Evolutionary conservation across 345 rosid genomes (phyloP).

Genomic region (Physaria fendleri): DNA sequence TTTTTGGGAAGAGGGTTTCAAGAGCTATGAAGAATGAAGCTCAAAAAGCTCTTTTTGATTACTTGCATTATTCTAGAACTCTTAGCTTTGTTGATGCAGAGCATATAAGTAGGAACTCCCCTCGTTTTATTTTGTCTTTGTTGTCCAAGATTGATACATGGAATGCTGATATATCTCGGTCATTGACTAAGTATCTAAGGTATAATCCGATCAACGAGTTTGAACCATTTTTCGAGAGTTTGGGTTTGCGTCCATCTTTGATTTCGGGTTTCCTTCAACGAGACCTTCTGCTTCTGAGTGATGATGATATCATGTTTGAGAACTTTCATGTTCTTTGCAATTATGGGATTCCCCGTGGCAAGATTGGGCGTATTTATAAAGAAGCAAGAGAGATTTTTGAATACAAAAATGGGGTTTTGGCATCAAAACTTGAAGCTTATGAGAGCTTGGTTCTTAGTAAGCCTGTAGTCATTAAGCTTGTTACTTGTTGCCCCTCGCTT

Average conservation of each 20-base stretch:
- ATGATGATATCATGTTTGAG: slow-evolving; percentile 53
- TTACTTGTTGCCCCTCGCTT: slow-evolving; percentile 45
- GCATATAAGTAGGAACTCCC: slow-evolving; percentile 78
- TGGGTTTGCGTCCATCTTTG: slow-evolving; percentile 57
- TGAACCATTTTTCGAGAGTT: slow-evolving; percentile 84
- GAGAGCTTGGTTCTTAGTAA: too few relatives aligned
- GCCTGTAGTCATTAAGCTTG: slow-evolving; percentile 36
- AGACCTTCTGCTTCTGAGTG: slow-evolving; percentile 45
- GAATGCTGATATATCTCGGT: slow-evolving; percentile 43
- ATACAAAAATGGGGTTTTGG: too few relatives aligned
- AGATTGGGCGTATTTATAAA: slow-evolving; percentile 61
- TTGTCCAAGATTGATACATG: slow-evolving; percentile 46
- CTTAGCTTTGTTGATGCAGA: slow-evolving; percentile 66
- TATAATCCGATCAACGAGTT: slow-evolving; percentile 80
- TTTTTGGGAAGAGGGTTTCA: slow-evolving; percentile 22
- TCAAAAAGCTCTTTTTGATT: slow-evolving; percentile 63
- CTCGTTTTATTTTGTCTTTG: slow-evolving; percentile 42
- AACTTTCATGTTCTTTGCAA: slow-evolving; percentile 52
- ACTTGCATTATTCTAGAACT: slow-evolving; percentile 55
- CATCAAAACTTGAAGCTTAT: too few relatives aligned
- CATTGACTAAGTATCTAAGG: slow-evolving; percentile 49
- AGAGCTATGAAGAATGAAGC: slow-evolving; percentile 35
- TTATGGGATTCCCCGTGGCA: slow-evolving; percentile 66
- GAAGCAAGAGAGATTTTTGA: slow-evolving; percentile 56
- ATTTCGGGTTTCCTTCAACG: slow-evolving; percentile 47